Evolutionary conservation across 164 flowering plant genomes (phyloP), one percentile per base, ranked within the genome.

Genomic region (Vitis rupestris): DNA sequence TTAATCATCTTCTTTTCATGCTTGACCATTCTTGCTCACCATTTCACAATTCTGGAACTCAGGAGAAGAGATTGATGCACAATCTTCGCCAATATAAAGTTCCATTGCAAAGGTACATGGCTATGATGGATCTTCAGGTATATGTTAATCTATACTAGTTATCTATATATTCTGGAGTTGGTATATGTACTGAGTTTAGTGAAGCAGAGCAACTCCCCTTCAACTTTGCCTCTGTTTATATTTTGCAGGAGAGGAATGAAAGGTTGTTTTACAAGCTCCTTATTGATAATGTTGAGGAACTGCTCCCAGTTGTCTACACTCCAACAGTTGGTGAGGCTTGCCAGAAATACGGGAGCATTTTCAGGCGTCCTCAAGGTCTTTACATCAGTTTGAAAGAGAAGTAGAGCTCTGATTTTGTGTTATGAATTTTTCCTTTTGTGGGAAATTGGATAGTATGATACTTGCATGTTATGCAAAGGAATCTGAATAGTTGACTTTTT

Each of bases 241-340:
- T 66, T 73, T 15, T 77, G 9, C 84, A 91, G 95, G 97, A 92
- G 82, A 87, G 90, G 76, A 92, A 90, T 66, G 95, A 90, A 74
- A 84, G 86, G 76, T 73, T 92, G 55, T 92, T 88, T 65, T 92
- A 92, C 82, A 92, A 90, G 88, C 88, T 92, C 73, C 88, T 92
- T 5, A 81, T 92, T 23, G 89, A 90, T 61, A 84, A 92, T 74
- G 95, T 90, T 23, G 95, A 90, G 81, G 95, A n/a, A n/a, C n/a
- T n/a, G n/a, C n/a, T n/a, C n/a, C n/a, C n/a, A n/a, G n/a, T n/a
- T n/a, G n/a, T n/a, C n/a, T n/a, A n/a, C n/a, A n/a, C n/a, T n/a
- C n/a, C n/a, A n/a, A n/a, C n/a, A n/a, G n/a, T n/a, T n/a, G n/a
- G n/a, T n/a, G n/a, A n/a, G n/a, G n/a, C n/a, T n/a, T n/a, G n/a